Conservation (phyloP, 805 yeast species). For the Yamadazyma phyllophila region DNA sequence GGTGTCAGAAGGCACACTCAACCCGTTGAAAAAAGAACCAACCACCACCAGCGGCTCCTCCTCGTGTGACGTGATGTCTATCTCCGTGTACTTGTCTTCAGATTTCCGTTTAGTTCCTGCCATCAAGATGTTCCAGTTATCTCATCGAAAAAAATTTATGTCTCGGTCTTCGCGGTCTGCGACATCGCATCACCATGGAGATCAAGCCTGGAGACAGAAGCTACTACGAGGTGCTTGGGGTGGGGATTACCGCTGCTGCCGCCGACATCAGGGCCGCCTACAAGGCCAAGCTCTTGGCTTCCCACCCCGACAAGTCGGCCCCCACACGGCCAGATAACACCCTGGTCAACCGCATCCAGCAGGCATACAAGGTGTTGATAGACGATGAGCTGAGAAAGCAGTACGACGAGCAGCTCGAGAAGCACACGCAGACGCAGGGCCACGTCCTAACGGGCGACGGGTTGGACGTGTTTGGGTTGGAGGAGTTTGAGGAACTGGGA, state of each 20-base stretch:
- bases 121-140: conserved; percentile 3
- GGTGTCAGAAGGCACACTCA: conserved; percentile 56
- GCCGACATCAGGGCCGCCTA: conserved; percentile 62
- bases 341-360: conserved; percentile 42
- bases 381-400: conserved; percentile 36
- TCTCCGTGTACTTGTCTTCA: conserved; percentile 33
- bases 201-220: conserved; percentile 5
- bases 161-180: background rate
- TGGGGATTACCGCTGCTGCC: conserved; percentile 35
- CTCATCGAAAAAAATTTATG: conserved; percentile 12
- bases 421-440: conserved; percentile 19
- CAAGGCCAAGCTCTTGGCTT: conserved; percentile 50
- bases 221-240: conserved; percentile 60
- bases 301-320: conserved; percentile 76
- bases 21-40: conserved; percentile 80
- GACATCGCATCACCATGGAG: background rate
- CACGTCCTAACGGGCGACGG: conserved; percentile 51
- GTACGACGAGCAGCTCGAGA: conserved; percentile 53
- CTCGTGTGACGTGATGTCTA: conserved; percentile 35
- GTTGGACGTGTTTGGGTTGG: conserved; percentile 63
- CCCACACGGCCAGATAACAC: background rate
- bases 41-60: conserved; percentile 52
- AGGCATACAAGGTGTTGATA: conserved; percentile 61
- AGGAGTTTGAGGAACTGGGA: conserved; percentile 49
- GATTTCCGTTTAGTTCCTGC: conserved; percentile 13